Evolutionary conservation across 208 protist genomes (phyloP).

Genomic region (Trypanosomatidae sp.): DNA sequence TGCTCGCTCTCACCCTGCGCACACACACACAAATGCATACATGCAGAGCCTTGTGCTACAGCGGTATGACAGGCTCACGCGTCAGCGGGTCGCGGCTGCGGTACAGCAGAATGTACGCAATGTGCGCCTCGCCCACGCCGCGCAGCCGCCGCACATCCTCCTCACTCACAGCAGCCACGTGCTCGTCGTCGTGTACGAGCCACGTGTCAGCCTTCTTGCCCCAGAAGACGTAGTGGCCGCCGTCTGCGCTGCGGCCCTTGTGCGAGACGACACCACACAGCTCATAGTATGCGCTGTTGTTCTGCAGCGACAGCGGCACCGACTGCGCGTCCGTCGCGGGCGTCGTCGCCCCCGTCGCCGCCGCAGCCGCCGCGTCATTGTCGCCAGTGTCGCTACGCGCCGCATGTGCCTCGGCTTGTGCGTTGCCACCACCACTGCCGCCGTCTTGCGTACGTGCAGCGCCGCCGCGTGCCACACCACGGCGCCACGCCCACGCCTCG

Average conservation of each 20-base stretch:
- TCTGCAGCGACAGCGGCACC: constrained; percentile 13
- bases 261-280: constrained; percentile 86
- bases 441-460: neutral
- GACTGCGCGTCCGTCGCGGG: constrained; percentile 2
- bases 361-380: neutral
- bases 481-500: constrained; percentile 33
- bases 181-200: constrained; percentile 64
- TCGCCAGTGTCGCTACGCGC: constrained; percentile 3
- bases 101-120: constrained; percentile 78
- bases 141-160: constrained; percentile 65
- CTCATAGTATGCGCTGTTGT: constrained; percentile 78
- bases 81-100: constrained; percentile 46
- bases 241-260: constrained; percentile 80
- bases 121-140: constrained; percentile 66
- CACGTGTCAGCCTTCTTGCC: constrained; percentile 52
- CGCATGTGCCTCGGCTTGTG: constrained; percentile 7
- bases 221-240: constrained; percentile 90
- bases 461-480: constrained; percentile 8
- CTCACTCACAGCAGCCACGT: constrained; percentile 50
- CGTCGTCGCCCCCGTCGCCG: neutral
- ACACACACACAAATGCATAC: neutral
- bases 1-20: too few relatives aligned
- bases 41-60: constrained; percentile 10
- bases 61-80: constrained; percentile 19
- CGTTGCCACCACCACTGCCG: constrained; percentile 1